A percentile compares a stretch with the other conserved stretches of the same genome.
phyloP scores from a whole-genome alignment of 2,329 filamentous ascomycete genomes.

The Nigrograna mackinnonii region DNA sequence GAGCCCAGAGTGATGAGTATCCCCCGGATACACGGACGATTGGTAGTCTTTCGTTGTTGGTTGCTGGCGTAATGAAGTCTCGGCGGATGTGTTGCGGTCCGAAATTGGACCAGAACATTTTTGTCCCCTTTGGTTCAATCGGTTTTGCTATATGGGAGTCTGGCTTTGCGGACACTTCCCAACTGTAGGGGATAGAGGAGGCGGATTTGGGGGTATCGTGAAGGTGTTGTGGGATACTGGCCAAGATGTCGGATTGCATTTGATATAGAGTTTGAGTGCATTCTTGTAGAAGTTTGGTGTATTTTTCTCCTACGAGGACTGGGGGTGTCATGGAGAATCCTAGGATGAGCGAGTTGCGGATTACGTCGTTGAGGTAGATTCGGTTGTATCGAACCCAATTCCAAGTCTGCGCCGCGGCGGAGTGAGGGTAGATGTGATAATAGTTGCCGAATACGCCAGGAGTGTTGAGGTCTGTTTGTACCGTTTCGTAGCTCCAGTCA shows the following conservation, averaged over 20 bases:
- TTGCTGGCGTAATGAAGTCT: not conserved
- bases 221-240: conserved; percentile 38
- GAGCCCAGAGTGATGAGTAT: conserved; percentile 32
- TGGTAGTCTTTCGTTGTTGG: conserved; percentile 21
- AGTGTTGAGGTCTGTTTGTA: conserved; percentile 12
- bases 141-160: no score
- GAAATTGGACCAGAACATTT: conserved; percentile 28
- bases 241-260: conserved; percentile 35
- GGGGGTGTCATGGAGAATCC: conserved; percentile 31
- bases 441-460: conserved; percentile 25
- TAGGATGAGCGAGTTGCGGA: conserved; percentile 30
- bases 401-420: conserved; percentile 32
- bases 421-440: conserved; percentile 35
- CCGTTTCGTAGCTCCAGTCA: conserved; percentile 28
- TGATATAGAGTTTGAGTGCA: conserved; percentile 24
- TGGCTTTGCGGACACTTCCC: no score
- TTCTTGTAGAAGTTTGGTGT: conserved; percentile 22
- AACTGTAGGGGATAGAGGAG: not conserved
- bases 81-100: conserved; percentile 4
- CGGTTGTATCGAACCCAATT: conserved; percentile 37
- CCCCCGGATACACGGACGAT: conserved; percentile 35
- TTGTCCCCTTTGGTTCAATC: conserved; percentile 3
- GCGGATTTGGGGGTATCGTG: conserved; percentile 28
- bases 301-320: conserved; percentile 19
- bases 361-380: conserved; percentile 39